phyloP scores from a whole-genome alignment of 208 protist genomes.

The Leptomonas seymouri region DNA sequence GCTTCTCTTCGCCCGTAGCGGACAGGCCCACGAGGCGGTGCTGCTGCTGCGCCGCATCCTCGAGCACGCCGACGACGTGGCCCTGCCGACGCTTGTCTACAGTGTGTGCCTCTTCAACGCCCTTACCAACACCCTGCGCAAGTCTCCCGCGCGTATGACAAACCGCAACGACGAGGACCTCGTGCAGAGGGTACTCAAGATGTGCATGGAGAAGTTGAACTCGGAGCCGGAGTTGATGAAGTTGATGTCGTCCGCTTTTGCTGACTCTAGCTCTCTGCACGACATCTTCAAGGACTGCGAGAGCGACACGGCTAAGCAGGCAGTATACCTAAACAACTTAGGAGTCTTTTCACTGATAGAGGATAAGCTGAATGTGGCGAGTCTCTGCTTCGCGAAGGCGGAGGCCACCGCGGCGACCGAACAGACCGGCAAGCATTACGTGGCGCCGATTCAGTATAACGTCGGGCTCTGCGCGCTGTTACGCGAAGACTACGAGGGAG shows the following conservation, averaged over 20 bases:
- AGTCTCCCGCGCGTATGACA: slow-evolving; percentile 42
- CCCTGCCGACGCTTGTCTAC: slow-evolving; percentile 50
- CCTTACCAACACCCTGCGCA: slow-evolving; percentile 64
- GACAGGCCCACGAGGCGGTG: slow-evolving; percentile 60
- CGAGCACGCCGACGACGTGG: slow-evolving; percentile 54
- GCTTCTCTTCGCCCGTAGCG: slow-evolving; percentile 63
- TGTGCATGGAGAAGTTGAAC: slow-evolving; percentile 43
- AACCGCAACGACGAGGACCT: slow-evolving; percentile 77
- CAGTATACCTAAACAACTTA: slow-evolving; percentile 89
- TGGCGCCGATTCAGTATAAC: slow-evolving; percentile 81
- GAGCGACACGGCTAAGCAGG: slow-evolving; percentile 46
- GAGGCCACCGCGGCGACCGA: slow-evolving; percentile 43
- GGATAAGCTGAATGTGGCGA: slow-evolving; percentile 76
- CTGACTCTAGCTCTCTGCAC: slow-evolving; percentile 75
- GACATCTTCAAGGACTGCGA: slow-evolving; percentile 60
- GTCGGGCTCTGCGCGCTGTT: slow-evolving; percentile 82
- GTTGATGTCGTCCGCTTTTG: slow-evolving; percentile 67
- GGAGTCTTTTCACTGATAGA: slow-evolving; percentile 78
- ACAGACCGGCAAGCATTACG: slow-evolving; percentile 34
- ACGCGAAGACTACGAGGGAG: slow-evolving; percentile 74
- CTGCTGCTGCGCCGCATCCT: slow-evolving; percentile 76
- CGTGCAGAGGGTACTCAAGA: slow-evolving; percentile 66
- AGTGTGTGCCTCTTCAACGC: slow-evolving; percentile 81
- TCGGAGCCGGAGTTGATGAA: slow-evolving; percentile 51
- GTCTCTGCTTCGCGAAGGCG: slow-evolving; percentile 87